Evolutionary conservation across 768 basidiomycete species (phyloP), one percentile per base, ranked within the genome.

Genomic region (Phlegmacium glaucopus): DNA sequence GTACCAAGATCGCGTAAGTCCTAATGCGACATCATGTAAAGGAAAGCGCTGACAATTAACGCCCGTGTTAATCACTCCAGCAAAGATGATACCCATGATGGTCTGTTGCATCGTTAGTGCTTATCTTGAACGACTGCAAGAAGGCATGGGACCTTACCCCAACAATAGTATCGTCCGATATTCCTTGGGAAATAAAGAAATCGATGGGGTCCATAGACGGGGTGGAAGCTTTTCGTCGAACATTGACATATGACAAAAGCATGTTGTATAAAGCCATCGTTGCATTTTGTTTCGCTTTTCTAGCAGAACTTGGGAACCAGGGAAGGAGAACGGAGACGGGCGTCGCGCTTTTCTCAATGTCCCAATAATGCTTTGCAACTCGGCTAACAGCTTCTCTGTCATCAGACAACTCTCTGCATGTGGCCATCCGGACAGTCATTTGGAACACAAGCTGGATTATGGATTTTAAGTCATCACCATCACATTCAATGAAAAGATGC

Each of bases 371-470:
- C n/a, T 63, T 41, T 18, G 54, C 49, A 9, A 71, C 42, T 4
- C 45, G 49, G 7, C 52, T 47, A 8, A 67, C 52, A 3, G 54
- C 56, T 2, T 55, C 51, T 3, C 30, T 26, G 37, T 70, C 58
- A 4, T 61, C 53, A 1, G 69, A 61, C 4, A 71, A 57, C 34
- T 70, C 69, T 9, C 51, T 45, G 44, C 69, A 71, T 4, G 63
- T 62, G 12, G 60, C 60, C 65, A 70, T 63, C 17, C 69, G 57
- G 11, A 67, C 56, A 0, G 66, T 70, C 61, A 71, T 61, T 54
- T 66, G 66, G 51, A 69, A 65, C 1, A 67, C 61, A 30, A 68
- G 58, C 68, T 70, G 28, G 28, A 39, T 9, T 4, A 27, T 11
- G 22, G 26, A 16, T n/a, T 38, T 32, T 11, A 32, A 17, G 16